Evolutionary conservation across 202 grass and related monocot species (phyloP).

Genomic region (Musa balbisiana): DNA sequence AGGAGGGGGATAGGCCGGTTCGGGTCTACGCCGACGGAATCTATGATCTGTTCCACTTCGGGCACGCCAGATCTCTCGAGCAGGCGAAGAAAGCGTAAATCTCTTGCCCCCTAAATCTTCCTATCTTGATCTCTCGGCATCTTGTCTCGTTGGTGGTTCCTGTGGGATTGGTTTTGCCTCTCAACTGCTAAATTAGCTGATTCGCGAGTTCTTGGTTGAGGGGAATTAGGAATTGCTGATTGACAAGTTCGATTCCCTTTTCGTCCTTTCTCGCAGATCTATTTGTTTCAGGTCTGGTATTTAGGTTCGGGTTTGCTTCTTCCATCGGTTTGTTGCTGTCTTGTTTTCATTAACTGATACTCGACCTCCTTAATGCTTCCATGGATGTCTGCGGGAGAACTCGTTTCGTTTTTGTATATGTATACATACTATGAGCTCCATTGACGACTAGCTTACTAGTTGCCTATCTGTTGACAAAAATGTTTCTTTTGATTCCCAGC

Average conservation of each 20-base stretch:
- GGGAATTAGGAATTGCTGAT: no score
- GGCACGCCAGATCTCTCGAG: slow-evolving; percentile 82
- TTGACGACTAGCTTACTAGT: no score
- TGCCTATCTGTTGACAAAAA: not conserved
- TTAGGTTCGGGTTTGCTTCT: not conserved
- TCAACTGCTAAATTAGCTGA: no score
- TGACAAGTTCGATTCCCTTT: not conserved
- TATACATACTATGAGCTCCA: no score
- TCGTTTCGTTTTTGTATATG: no score
- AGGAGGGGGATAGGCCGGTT: slow-evolving; percentile 44
- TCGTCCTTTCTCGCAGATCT: not conserved
- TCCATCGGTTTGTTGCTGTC: not conserved
- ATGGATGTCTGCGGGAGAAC: no score
- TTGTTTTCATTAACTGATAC: not conserved
- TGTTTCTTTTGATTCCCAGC: not conserved
- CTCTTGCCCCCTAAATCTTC: no score
- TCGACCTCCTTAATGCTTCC: not conserved
- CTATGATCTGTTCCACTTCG: slow-evolving; percentile 98
- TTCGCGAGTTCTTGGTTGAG: no score
- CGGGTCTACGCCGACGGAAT: slow-evolving; percentile 92
- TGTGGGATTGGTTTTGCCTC: no score
- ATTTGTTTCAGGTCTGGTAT: not conserved
- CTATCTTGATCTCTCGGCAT: not conserved
- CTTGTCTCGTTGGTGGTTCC: no score
- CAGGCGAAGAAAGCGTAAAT: slow-evolving; percentile 82